phyloP scores from a whole-genome alignment of 208 protist species.

The Crithidia sp. region DNA sequence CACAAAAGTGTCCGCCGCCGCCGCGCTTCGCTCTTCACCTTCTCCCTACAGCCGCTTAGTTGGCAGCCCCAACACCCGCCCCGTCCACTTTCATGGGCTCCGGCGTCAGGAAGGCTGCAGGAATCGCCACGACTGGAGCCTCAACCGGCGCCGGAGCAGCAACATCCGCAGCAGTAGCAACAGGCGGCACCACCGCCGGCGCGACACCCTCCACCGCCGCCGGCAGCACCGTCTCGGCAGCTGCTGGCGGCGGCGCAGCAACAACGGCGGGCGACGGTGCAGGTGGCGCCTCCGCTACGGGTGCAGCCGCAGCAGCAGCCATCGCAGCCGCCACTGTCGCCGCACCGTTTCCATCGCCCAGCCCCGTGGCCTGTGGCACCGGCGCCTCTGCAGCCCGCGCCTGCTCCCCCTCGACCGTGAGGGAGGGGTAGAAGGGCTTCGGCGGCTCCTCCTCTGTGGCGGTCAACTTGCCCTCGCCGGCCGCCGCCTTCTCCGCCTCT shows the following conservation, averaged over 20 bases:
- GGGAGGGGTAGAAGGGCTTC: constrained; percentile 9
- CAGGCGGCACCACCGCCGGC: constrained; percentile 6
- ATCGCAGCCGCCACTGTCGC: neutral
- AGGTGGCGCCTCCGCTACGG: neutral
- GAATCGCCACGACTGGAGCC: too few species aligned
- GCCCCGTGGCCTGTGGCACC: neutral
- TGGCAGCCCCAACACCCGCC: neutral
- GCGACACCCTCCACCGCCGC: neutral
- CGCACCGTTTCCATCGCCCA: neutral
- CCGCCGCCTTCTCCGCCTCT: constrained; percentile 17
- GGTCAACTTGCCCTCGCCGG: constrained; percentile 6
- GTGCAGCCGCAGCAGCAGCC: neutral
- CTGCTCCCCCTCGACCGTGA: constrained; percentile 17
- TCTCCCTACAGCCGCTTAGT: too few species aligned
- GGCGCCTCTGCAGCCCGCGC: constrained; percentile 15
- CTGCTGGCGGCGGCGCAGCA: neutral
- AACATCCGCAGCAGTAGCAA: too few species aligned
- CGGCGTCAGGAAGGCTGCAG: constrained; percentile 10
- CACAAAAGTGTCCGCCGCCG: too few species aligned
- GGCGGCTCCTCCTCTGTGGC: constrained; percentile 17
- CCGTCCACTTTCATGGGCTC: constrained; percentile 2
- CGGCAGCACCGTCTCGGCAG: neutral
- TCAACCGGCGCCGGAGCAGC: too few species aligned
- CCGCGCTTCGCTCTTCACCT: too few species aligned
- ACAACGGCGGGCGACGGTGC: neutral